Evolutionary conservation across 345 rosid species (phyloP), one percentile per base, ranked within the genome.

Genomic region (Heritiera fomes): DNA sequence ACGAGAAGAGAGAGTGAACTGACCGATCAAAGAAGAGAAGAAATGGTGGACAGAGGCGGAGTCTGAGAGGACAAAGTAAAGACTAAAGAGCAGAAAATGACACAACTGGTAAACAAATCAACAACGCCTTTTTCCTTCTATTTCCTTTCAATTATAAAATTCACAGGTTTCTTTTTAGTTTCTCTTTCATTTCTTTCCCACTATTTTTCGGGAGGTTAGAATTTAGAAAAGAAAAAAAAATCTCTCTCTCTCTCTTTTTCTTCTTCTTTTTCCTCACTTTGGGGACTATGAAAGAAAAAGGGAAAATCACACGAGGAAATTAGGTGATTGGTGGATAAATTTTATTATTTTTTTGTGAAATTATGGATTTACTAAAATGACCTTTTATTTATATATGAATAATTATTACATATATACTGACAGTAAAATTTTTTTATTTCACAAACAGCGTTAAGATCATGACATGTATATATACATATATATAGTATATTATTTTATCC

Each of bases 21-120:
- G 67, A 85, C 91, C 87, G 84, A 80, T 85, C 84, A 62, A 30
- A 62, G 18, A 80, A 68, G 79, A 71, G 75, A 68, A 45, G 62
- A 81, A 80, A 70, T 55, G 55, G 75, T 15, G 70, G 63, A 34
- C 50, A 75, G 68, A 17, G 83, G 83, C 83, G 79, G 84, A 81
- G 72, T 71, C 56, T 15, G 79, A 64, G 77, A 79, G 76, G 77
- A 73, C 47, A 70, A 40, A 8, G 10, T 47, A 18, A 18, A 56
- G 28, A 61, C 65, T 11, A 12, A 49, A 47, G 69, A 45, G 80
- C 55, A 76, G 84, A 81, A 75, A 82, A 84, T 49, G 86, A 79
- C 78, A 74, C 75, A 40, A 55, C 77, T 71, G 81, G 63, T 61
- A 62, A 63, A 80, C 73, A 59, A 77, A 73, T 77, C 72, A 71